These are phyloP conservation scores for Talaromyces sp. DNA, from an alignment of 2,329 filamentous ascomycete genomes.

Conservation along the genomic window DNA sequence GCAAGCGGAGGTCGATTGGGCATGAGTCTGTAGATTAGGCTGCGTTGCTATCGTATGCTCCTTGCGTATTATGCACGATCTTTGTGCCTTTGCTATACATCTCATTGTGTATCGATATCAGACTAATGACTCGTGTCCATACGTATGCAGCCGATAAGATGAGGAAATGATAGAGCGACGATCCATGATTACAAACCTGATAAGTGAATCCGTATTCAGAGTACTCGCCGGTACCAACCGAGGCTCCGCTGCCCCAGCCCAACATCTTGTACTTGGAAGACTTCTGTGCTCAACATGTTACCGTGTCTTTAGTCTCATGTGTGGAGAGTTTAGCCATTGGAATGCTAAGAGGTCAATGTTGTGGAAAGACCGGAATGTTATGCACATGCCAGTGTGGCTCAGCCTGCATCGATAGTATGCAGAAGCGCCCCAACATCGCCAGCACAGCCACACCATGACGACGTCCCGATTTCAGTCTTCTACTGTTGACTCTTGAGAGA, in stretches of 20 bases:
- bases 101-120: background rate
- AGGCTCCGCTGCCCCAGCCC: background rate
- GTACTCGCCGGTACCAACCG: background rate
- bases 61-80: background rate
- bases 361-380: background rate
- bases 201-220: background rate
- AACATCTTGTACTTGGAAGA: background rate
- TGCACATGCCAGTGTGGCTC: background rate
- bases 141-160: background rate
- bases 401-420: background rate
- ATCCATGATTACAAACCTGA: background rate
- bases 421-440: background rate
- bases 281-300: background rate
- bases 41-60: background rate
- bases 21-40: conserved; percentile 12
- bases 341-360: background rate
- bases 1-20: conserved; percentile 21
- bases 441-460: conserved; percentile 16
- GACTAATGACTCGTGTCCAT: background rate
- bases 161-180: background rate
- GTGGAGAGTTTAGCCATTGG: background rate
- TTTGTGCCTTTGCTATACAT: background rate
- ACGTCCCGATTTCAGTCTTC: background rate
- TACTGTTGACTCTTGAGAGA: background rate
- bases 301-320: too few relatives aligned